Base-by-base conservation (phyloP, 1,139 yeast species). In the Barnettozyma hawaiiensis region DNA sequence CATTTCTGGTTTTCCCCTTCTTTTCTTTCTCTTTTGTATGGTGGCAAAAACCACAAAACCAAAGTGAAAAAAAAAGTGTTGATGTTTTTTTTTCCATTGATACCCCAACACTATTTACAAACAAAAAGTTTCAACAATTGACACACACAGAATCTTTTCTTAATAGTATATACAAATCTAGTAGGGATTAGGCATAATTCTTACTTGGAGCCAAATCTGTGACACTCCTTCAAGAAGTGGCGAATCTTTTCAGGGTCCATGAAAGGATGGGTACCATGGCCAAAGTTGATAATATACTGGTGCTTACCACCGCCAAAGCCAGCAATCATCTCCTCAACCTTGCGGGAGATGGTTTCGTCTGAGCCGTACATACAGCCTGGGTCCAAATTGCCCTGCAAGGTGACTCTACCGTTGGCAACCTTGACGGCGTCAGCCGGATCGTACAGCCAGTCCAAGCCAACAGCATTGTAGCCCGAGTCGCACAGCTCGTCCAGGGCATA, bases 211-310 rank as follows among this genome's bases (percentile, higher is more conserved):
- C 96, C 96, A 42, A 84, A 64, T 59, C 90, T 76, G 63, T 87
- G 96, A 55, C 95, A 85, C 62, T 87, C 97, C 62, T 85, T 70
- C 60, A 92, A 70, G 68, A 92, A 92, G 65, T 78, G 85, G 46
- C 76, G 81, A 46, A 92, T 75, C 62, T 83, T 84, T 51, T 85
- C 96, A 9, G 97, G 96, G 52, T 86, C 84, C 95, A 92, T 86
- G 64, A 85, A 86, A 20, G 97, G 97, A 62, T 89, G 97, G 26
- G 97, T 92, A 23, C 98, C 98, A 59, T 92, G 98, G 38, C 98
- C 98, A 61, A 92, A 84, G 67, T 92, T 92, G 53, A 90, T 82
- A 51, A 92, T 90, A 65, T 92, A 92, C 59, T 82, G 77, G 60
- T 85, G 81, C 62, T 87, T 89, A 22, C 97, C 97, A 37, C 95